Base-by-base conservation (phyloP, 192 early-diverging fungal species). In the Umbelopsis ramanniana region DNA sequence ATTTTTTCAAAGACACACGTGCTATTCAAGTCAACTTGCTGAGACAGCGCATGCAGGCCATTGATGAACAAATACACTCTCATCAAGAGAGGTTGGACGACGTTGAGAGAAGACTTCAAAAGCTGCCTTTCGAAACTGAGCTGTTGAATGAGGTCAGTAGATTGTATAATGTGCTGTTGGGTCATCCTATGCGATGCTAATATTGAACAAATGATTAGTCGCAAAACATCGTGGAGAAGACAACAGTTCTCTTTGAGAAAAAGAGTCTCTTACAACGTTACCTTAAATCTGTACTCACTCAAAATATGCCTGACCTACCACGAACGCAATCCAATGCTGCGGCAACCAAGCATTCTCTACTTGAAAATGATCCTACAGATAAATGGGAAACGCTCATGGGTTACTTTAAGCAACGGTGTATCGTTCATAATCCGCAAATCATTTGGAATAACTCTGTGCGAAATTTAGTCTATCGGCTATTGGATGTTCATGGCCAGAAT, bases 401-500 rank as follows among this genome's bases (percentile, higher is more conserved):
- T 11, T 70, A 82, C 38, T 96, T 94, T 72, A 82, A 89, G 37
- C 88, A 91, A 74, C 83, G 89, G 23, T 95, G 89, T 70, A 81
- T 96, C 78, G 87, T 94, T 0, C 95, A 97, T 80, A 96, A 94
- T 60, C 84, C 94, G 2, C 86, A 91, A 52, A 78, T 94, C 46
- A 83, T 96, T 19, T 97, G 94, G 94, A 97, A 94, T 63, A 87
- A 87, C 48, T 85, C 88, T 35, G 88, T 97, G 11, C 88, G 96
- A 29, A 95, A 97, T 74, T 82, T 90, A 38, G 71, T 95, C 5
- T 93, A 95, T 82, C 82, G 89, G 63, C 89, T 93, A 55, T 50
- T 94, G 54, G 89, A 94, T 54, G 76, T 94, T 7, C 85, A 92
- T 55, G 84, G 86, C 46, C 88, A 90, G 22, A 69, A 88, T 22